Evolutionary conservation across 2,329 filamentous ascomycete genomes (phyloP), one percentile per base, ranked within the genome.

Genomic region (Colletotrichum orbiculare): DNA sequence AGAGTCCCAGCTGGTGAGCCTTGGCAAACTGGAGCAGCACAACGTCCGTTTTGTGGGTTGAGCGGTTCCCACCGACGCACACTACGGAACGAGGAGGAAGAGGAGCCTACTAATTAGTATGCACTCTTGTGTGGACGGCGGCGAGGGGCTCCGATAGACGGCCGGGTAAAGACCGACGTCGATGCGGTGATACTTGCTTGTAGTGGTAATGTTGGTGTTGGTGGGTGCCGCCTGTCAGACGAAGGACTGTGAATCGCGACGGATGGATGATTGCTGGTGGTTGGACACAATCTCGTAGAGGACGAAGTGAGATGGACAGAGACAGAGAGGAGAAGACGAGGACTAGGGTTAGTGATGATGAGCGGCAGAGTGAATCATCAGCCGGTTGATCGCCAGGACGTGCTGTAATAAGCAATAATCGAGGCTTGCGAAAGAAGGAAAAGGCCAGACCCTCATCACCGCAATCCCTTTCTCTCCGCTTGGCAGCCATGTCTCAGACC

Each of bases 401-500:
- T 8, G 15, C 13, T n/a, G 15, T n/a, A n/a, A 46, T n/a, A 7
- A n/a, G 25, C 15, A 25, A 55, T 10, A 9, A 25, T 47, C 6
- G 25, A 25, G 25, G 25, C 25, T 47, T 47, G 50, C 43, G 15
- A 46, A 12, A 35, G 11, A 34, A 43, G 38, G 35, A 25, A 8
- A 50, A 2, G n/a, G 10, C 34, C 38, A 49, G 49, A 42, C 57
- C n/a, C 34, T 41, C 34, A 39, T 47, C 62, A 42, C 37, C 41
- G 11, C 12, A 43, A 34, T 39, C 39, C 25, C 42, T 17, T 13
- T 12, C 46, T 52, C 46, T 47, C 41, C 56, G 56, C 61, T 54
- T 54, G 49, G 56, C 55, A 64, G 56, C 38, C 56, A 54, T 64
- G 49, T 60, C 56, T 64, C 45, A 54, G 43, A 54, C 56, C 38